phyloP scores from a whole-genome alignment of 495 filamentous ascomycete genomes.

The Lasiosphaeria ovina region DNA sequence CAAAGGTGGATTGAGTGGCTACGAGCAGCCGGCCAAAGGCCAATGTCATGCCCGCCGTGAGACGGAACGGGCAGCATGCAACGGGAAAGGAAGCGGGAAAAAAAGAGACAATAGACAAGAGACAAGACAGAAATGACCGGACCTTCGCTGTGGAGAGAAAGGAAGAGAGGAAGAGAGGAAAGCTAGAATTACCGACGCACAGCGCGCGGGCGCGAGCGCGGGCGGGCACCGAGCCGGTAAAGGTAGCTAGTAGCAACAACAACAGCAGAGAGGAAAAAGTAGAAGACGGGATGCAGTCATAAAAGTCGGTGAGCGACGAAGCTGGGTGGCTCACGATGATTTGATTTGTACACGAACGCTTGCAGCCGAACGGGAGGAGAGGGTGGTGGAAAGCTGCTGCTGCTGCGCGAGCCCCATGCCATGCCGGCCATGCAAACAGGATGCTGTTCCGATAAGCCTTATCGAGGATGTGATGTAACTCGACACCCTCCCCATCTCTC shows the following conservation, averaged over 20 bases:
- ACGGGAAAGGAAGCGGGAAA: neutral
- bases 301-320: constrained; percentile 24
- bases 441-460: constrained; percentile 13
- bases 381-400: neutral
- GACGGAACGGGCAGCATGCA: too few relatives aligned
- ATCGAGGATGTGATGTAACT: constrained; percentile 15
- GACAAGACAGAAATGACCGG: neutral
- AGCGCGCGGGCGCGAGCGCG: neutral
- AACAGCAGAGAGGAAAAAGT: neutral
- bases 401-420: neutral
- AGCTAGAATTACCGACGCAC: neutral
- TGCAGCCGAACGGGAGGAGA: neutral
- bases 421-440: constrained; percentile 4
- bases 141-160: neutral
- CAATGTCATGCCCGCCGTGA: too few relatives aligned
- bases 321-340: constrained; percentile 9
- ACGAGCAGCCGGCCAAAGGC: too few relatives aligned
- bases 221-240: neutral
- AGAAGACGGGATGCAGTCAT: constrained; percentile 15
- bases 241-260: constrained; percentile 1
- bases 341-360: constrained; percentile 10
- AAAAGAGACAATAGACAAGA: neutral
- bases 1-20: neutral
- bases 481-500: constrained; percentile 9
- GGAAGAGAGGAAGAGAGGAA: too few relatives aligned